Evolutionary conservation across 148 eudicot species (phyloP).

Genomic region (Silene latifolia): DNA sequence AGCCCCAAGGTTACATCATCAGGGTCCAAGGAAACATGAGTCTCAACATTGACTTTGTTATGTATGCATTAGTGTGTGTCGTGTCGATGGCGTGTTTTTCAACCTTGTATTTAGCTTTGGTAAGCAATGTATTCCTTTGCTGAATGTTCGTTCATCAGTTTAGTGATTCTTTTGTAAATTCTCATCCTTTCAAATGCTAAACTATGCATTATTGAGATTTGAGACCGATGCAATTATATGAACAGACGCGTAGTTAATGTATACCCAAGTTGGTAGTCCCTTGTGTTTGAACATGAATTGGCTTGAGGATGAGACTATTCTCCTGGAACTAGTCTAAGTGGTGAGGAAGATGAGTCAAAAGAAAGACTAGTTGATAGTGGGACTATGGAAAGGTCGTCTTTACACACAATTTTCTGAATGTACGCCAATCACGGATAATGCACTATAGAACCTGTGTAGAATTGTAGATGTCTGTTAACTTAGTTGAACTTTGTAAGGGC

Average conservation of each 20-base stretch:
- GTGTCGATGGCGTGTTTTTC: neutral
- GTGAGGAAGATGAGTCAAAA: neutral
- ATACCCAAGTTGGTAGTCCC: neutral
- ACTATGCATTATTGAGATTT: neutral
- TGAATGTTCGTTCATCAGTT: neutral
- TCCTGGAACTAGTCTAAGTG: neutral
- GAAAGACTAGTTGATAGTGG: no score
- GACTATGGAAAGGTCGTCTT: no score
- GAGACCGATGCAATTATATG: neutral
- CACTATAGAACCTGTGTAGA: no score
- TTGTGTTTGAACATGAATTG: neutral
- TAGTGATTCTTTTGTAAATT: constrained; percentile 16
- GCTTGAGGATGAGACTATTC: neutral
- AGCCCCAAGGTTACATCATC: constrained; percentile 27
- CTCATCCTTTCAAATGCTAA: constrained; percentile 1
- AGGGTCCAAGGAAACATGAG: constrained; percentile 31
- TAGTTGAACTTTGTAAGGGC: no score
- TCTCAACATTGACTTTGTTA: constrained; percentile 13
- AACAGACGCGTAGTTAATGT: neutral
- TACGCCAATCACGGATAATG: no score
- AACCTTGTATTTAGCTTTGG: neutral
- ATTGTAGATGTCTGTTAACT: no score
- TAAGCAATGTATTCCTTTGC: neutral
- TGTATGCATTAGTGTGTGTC: neutral
- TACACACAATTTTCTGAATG: no score